These are phyloP conservation scores for Xylaria arbuscula DNA, from an alignment of 2,329 filamentous ascomycete species.

Conservation along the genomic window DNA sequence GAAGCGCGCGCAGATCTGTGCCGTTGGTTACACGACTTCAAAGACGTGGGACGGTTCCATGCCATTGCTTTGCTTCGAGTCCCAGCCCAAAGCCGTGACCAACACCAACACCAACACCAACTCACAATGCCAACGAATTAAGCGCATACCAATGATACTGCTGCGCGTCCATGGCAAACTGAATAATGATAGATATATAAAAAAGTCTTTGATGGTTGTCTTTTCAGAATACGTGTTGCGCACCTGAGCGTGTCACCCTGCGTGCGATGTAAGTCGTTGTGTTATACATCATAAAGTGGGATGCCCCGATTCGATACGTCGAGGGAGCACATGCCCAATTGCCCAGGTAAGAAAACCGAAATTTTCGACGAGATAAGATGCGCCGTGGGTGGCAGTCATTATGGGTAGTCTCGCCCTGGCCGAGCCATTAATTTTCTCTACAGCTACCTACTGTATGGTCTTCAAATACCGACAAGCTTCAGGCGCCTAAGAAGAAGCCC, in stretches of 20 bases:
- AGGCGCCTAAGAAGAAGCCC: neutral
- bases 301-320: constrained; percentile 15
- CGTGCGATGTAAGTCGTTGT: constrained; percentile 15
- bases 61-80: constrained; percentile 29
- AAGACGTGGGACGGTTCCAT: constrained; percentile 34
- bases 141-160: neutral
- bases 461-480: neutral
- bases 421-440: neutral
- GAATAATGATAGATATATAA: neutral
- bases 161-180: constrained; percentile 21
- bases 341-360: neutral
- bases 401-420: neutral
- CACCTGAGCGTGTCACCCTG: constrained; percentile 16
- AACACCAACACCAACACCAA: constrained; percentile 34
- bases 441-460: neutral
- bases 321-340: constrained; percentile 18
- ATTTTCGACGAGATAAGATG: neutral
- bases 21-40: constrained; percentile 31
- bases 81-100: constrained; percentile 28
- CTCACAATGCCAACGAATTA: constrained; percentile 29
- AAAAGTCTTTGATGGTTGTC: constrained; percentile 14
- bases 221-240: constrained; percentile 27
- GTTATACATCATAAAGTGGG: neutral
- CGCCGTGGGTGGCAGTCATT: neutral
- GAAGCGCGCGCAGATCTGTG: constrained; percentile 16